Evolutionary conservation across 805 yeast species (phyloP), one percentile per base, ranked within the genome.

Genomic region (Myxozyma vanderwaltii): DNA sequence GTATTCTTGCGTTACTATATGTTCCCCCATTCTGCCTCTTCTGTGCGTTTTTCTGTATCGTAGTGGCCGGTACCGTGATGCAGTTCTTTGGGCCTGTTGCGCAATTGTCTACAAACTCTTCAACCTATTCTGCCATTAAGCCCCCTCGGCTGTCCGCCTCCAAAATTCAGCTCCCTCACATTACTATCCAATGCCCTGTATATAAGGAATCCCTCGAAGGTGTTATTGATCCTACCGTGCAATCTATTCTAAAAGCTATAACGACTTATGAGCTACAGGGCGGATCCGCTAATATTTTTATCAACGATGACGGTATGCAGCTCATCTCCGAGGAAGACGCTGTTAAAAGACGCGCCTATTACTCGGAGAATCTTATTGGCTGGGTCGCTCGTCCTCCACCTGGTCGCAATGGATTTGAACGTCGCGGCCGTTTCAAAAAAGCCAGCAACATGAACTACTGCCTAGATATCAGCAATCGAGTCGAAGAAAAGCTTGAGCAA

Each of bases 251-350:
- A 26, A 40, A 54, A 8, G 63, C 63, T 2, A 53, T 60, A 21
- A 48, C 61, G 21, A 60, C 63, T 7, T 60, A 60, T 55, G 63
- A 60, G 27, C 57, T 60, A 19, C 63, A 60, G 27, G 61, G 63
- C 23, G 63, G 63, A 2, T 51, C 63, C 21, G 63, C 63, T 17
- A 31, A 26, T 13, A 56, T 60, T 15, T 60, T 60, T 27, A 58
- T 60, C 35, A 60, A 60, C 46, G 63, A 60, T 52, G 63, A 60
- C 31, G 63, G 63, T 5, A 56, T 60, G 58, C 63, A 60, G 39
- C 35, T 60, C 31, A 47, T 60, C 27, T 13, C 51, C 19, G 53
- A 48, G 17, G 61, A 60, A 17, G 61, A 56, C 19, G 58, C 60
- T 5, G 58, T 38, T 8, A 17, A 4, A 15, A 46, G 63, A 21